These are phyloP conservation scores for Cymodocea nodosa DNA, from an alignment of 116 monocot genomes.

Conservation along the genomic window DNA sequence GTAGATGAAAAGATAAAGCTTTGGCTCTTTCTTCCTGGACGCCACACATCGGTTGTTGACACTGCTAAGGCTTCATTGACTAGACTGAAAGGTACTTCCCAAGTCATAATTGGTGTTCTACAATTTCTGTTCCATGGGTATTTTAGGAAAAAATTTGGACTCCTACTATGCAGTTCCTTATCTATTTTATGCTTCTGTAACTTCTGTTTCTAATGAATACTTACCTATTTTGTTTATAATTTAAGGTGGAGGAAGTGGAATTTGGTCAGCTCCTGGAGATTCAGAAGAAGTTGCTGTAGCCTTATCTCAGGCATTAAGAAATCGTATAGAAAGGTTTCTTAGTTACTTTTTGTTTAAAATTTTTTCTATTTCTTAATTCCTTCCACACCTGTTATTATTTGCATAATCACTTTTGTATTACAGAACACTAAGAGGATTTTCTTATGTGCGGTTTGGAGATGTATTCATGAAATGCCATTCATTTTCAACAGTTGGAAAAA, in stretches of 20 bases:
- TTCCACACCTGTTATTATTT: not conserved
- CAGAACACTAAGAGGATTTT: slow-evolving; percentile 64
- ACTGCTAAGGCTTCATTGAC: slow-evolving; percentile 58
- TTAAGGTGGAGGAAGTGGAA: slow-evolving; percentile 60
- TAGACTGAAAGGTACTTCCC: slow-evolving; percentile 57
- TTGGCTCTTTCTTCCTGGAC: slow-evolving; percentile 96
- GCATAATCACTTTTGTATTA: slow-evolving; percentile 1
- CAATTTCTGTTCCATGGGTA: not conserved
- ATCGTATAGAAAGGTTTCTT: slow-evolving; percentile 82
- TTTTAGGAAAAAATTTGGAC: not conserved
- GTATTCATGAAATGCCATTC: slow-evolving; percentile 65
- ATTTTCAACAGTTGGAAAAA: slow-evolving; percentile 38
- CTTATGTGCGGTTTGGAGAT: slow-evolving; percentile 88
- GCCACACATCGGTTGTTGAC: slow-evolving; percentile 60
- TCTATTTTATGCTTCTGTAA: not conserved
- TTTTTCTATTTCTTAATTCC: not conserved
- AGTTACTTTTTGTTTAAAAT: not conserved
- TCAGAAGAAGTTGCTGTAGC: slow-evolving; percentile 90
- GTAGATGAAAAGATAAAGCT: slow-evolving; percentile 99
- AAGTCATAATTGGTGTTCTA: not conserved
- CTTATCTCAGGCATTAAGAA: slow-evolving; percentile 77
- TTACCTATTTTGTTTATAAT: not conserved
- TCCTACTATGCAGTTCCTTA: not conserved
- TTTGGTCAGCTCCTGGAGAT: slow-evolving; percentile 90
- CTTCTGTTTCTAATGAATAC: not conserved